A percentile compares a stretch with the other conserved stretches of the same genome.
phyloP scores from a whole-genome alignment of 1,284 basidiomycete genomes.

The Rhizoctonia solani region DNA sequence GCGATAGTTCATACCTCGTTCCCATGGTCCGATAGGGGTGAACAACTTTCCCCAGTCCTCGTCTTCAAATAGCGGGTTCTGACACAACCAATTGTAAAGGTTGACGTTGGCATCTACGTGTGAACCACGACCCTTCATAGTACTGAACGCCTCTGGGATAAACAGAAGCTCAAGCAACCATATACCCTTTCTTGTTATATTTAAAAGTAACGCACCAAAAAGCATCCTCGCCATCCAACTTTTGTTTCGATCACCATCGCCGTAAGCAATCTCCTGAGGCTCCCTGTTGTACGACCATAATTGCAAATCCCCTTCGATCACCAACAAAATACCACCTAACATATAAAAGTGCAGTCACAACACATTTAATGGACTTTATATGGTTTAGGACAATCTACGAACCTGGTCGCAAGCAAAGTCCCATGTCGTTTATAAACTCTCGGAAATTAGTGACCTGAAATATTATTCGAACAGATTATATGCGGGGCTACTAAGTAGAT shows the following conservation, averaged over 20 bases:
- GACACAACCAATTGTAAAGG: constrained; percentile 29
- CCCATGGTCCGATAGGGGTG: constrained; percentile 36
- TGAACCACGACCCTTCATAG: constrained; percentile 32
- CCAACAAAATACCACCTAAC: constrained; percentile 30
- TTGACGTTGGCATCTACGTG: constrained; percentile 35
- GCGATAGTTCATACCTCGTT: constrained; percentile 5
- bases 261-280: constrained; percentile 31
- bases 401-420: constrained; percentile 33
- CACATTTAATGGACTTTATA: too few relatives aligned
- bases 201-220: constrained; percentile 13
- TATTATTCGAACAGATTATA: not conserved
- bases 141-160: constrained; percentile 16
- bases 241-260: constrained; percentile 31
- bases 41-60: constrained; percentile 32
- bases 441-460: constrained; percentile 28
- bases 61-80: constrained; percentile 30
- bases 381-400: not conserved
- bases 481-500: not conserved
- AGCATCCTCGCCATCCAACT: constrained; percentile 36
- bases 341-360: not conserved
- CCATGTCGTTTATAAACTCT: constrained; percentile 33
- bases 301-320: constrained; percentile 34
- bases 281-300: constrained; percentile 20
- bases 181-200: not conserved
- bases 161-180: too few relatives aligned